Base-by-base conservation (phyloP, 495 filamentous ascomycete species). In the Penicillium goetzii region DNA sequence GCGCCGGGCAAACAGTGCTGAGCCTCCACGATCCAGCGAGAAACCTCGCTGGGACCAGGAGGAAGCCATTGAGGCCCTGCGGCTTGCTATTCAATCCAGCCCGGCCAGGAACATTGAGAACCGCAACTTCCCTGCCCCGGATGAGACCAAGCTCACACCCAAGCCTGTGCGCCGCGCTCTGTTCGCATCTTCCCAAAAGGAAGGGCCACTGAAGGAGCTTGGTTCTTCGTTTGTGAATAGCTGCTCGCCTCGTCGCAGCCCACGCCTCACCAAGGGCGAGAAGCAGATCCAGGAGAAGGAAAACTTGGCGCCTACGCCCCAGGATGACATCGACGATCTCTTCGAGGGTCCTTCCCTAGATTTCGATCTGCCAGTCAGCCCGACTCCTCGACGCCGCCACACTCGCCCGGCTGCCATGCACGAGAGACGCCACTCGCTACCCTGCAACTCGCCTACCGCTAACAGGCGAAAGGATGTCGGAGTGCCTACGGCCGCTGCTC, bases 111-210 rank as follows among this genome's bases (percentile, higher is more conserved):
- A 86, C 62, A 73, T 78, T 45, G 89, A 91, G 58, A 86, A 83
- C 40, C 86, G 85, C 57, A 78, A 86, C 66, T 86, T 85, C 66
- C 87, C 92, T 52, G 87, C 90, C 45, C 84, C 91, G 63, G 70
- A 72, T 63, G 70, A 70, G 58, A 72, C 68, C 61, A 69, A 64
- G 56, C 78, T 93, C 21, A 89, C 88, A 41, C 81, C 82, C 28
- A 83, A 81, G 65, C 84, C 83, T 49, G 91, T 89, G 26, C 85
- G 91, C 71, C 85, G 94, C 70, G 76, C 92, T 36, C 81, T 97
- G 50, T 97, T 97, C 76, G 89, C 90, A 56, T 78, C 74, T 64
- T 62, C 72, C 2, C 83, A 84, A 59, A 87, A 86, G 65, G 85
- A 86, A 50, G 81, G 84, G 21, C 76, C 80, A 57, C 74, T 85